A percentile compares a stretch with the other conserved stretches of the same genome.
phyloP scores from a whole-genome alignment of 73 alveolate species.

The Paramecium sexaurelia region DNA sequence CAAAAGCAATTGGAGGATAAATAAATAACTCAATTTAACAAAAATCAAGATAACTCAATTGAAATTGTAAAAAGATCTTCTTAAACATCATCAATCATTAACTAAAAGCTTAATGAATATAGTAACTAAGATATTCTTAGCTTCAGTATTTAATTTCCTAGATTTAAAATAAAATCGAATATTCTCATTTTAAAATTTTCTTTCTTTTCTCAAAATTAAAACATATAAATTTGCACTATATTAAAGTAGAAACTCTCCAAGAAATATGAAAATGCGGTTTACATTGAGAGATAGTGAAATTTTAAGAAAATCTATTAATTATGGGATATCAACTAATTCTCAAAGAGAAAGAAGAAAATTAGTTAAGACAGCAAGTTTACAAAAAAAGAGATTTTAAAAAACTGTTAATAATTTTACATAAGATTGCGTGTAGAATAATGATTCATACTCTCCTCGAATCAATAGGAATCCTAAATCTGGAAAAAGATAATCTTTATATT shows the following conservation, averaged over 20 bases:
- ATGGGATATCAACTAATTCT: background rate
- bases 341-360: background rate
- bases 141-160: too few relatives aligned
- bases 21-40: background rate
- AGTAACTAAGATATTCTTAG: too few relatives aligned
- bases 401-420: background rate
- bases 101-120: background rate
- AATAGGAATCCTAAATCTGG: background rate
- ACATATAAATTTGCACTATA: too few relatives aligned
- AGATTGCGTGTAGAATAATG: background rate
- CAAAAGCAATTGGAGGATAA: background rate
- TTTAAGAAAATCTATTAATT: background rate
- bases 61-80: background rate
- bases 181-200: too few relatives aligned
- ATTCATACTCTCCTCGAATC: background rate
- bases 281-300: background rate
- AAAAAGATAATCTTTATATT: background rate
- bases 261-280: background rate
- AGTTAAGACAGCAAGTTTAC: background rate
- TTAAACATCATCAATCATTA: background rate
- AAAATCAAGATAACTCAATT: background rate
- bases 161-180: too few relatives aligned
- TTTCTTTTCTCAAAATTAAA: too few relatives aligned
- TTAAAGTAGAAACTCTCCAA: background rate
- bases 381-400: background rate